A percentile compares a stretch with the other conserved stretches of the same genome.
Conservation (phyloP, 331 rosid species). For the Erythrophleum ivorense region DNA sequence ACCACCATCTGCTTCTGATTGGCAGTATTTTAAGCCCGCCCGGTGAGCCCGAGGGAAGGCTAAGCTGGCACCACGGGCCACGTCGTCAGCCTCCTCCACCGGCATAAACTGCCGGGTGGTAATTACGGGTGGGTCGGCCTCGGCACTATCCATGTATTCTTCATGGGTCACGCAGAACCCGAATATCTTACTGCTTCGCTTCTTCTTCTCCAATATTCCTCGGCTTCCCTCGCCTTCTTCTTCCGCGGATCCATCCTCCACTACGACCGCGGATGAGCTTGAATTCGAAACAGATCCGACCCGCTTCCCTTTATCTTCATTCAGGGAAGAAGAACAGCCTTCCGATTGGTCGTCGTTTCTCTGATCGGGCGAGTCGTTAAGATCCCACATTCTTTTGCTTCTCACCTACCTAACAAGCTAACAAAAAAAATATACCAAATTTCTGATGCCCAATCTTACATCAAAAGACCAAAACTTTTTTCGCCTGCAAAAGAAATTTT, state of each 20-base stretch:
- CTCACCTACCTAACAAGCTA: slow-evolving; percentile 7
- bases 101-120: slow-evolving; percentile 82
- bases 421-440: slow-evolving; percentile 20
- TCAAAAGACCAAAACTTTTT: slow-evolving; percentile 5
- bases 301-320: slow-evolving; percentile 76
- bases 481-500: neutral
- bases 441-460: neutral
- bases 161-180: slow-evolving; percentile 67
- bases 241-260: slow-evolving; percentile 79
- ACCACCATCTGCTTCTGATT: slow-evolving; percentile 50
- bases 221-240: slow-evolving; percentile 46
- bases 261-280: slow-evolving; percentile 76
- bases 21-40: slow-evolving; percentile 82
- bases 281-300: slow-evolving; percentile 92
- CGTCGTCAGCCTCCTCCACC: slow-evolving; percentile 52
- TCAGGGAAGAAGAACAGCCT: slow-evolving; percentile 71
- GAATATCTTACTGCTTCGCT: slow-evolving; percentile 60
- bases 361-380: slow-evolving; percentile 82
- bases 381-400: slow-evolving; percentile 89
- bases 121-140: slow-evolving; percentile 52
- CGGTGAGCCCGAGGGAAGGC: slow-evolving; percentile 86
- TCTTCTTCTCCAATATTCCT: slow-evolving; percentile 23
- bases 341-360: slow-evolving; percentile 64
- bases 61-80: slow-evolving; percentile 29
- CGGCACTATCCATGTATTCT: slow-evolving; percentile 42